These are phyloP conservation scores for Mycena floridula DNA, from an alignment of 768 basidiomycete genomes.

Conservation along the genomic window DNA sequence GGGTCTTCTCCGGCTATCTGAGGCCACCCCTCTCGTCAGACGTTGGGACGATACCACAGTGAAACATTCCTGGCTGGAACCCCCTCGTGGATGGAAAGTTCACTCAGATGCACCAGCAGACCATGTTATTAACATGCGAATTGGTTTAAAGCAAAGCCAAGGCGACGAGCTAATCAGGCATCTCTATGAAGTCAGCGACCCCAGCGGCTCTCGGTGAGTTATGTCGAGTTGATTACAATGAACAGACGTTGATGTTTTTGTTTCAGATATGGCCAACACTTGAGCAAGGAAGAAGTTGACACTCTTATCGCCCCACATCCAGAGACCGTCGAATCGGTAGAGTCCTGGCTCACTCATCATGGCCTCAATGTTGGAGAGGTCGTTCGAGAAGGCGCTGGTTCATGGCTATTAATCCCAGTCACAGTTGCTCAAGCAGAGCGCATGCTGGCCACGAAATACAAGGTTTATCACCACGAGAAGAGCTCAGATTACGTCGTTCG, in stretches of 20 bases:
- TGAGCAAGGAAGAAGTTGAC: slow-evolving; percentile 53
- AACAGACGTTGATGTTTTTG: too few species aligned
- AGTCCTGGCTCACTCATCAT: slow-evolving; percentile 50
- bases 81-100: slow-evolving; percentile 48
- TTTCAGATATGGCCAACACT: slow-evolving; percentile 50
- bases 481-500: slow-evolving; percentile 48
- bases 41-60: slow-evolving; percentile 45
- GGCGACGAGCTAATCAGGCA: slow-evolving; percentile 44
- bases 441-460: slow-evolving; percentile 56
- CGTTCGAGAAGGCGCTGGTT: slow-evolving; percentile 38
- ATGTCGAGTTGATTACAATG: slow-evolving; percentile 1
- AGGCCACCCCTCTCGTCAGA: slow-evolving; percentile 34
- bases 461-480: slow-evolving; percentile 43
- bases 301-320: slow-evolving; percentile 48
- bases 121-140: slow-evolving; percentile 46
- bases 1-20: slow-evolving; percentile 26
- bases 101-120: slow-evolving; percentile 38
- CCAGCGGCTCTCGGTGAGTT: slow-evolving; percentile 36
- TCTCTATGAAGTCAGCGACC: slow-evolving; percentile 55
- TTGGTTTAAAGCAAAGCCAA: slow-evolving; percentile 49
- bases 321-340: slow-evolving; percentile 42
- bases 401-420: slow-evolving; percentile 53
- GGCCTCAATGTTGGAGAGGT: slow-evolving; percentile 32
- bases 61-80: slow-evolving; percentile 49
- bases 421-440: slow-evolving; percentile 52